phyloP scores from a whole-genome alignment of 2,329 filamentous ascomycete species.

The Cordyceps javanica region DNA sequence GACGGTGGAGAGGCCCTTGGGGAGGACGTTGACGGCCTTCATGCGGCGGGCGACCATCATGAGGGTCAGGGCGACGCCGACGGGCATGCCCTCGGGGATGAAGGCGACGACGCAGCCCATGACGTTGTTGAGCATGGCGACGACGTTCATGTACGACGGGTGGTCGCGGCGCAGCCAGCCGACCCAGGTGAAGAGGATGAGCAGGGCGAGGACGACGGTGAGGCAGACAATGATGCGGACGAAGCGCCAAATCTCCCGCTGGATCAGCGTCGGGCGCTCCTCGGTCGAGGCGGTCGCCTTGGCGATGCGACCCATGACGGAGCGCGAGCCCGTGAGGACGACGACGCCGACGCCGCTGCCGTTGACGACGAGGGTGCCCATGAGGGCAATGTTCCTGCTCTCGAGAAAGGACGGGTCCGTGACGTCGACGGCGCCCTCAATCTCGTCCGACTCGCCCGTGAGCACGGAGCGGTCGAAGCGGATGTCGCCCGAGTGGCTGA shows the following conservation, averaged over 20 bases:
- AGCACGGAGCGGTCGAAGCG: constrained; percentile 36
- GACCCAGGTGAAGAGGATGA: constrained; percentile 40
- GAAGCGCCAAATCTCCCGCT: constrained; percentile 37
- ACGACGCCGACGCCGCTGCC: constrained; percentile 34
- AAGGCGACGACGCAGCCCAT: constrained; percentile 38
- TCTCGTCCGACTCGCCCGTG: constrained; percentile 36
- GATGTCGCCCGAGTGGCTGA: constrained; percentile 35
- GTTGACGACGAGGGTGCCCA: constrained; percentile 37
- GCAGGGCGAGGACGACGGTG: constrained; percentile 31
- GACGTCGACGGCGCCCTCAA: constrained; percentile 33
- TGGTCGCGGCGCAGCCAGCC: constrained; percentile 35
- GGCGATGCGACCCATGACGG: constrained; percentile 37
- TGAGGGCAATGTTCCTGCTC: constrained; percentile 37
- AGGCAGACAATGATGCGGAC: constrained; percentile 35
- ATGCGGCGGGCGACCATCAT: constrained; percentile 38
- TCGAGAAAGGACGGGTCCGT: constrained; percentile 37
- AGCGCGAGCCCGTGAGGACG: constrained; percentile 32
- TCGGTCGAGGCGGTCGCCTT: constrained; percentile 31
- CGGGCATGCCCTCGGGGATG: constrained; percentile 35
- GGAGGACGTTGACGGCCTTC: constrained; percentile 36
- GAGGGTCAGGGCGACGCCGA: constrained; percentile 33
- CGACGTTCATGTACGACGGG: constrained; percentile 32
- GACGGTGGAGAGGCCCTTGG: constrained; percentile 35
- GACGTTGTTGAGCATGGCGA: constrained; percentile 38
- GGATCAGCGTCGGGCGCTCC: constrained; percentile 34